A percentile compares a stretch with the other conserved stretches of the same genome.
phyloP scores from a whole-genome alignment of 768 basidiomycete genomes.

The Termitomyces eurrhizus region DNA sequence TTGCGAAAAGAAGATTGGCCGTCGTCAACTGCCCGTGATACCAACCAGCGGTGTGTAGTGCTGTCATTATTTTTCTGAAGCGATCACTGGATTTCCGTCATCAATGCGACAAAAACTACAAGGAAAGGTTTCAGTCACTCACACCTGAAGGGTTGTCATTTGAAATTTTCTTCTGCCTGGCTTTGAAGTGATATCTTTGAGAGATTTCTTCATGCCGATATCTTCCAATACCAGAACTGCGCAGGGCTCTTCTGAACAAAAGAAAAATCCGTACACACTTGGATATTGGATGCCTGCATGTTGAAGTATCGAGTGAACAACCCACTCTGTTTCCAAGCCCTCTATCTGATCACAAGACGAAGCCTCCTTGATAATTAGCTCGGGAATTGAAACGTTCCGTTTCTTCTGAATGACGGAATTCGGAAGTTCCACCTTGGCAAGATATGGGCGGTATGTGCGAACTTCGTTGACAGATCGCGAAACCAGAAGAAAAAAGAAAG shows the following conservation, averaged over 20 bases:
- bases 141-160: background rate
- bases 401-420: background rate
- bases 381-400: background rate
- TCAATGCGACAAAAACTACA: background rate
- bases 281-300: background rate
- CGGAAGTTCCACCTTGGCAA: background rate
- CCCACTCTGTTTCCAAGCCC: conserved; percentile 1
- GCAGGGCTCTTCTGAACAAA: background rate
- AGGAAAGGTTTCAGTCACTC: background rate
- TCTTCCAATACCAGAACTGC: conserved; percentile 9
- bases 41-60: background rate
- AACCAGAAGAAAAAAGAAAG: background rate
- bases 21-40: background rate
- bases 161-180: background rate
- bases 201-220: background rate
- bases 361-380: background rate
- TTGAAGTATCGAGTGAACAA: background rate
- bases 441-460: background rate
- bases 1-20: background rate
- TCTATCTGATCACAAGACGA: background rate
- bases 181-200: background rate
- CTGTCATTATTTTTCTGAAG: background rate
- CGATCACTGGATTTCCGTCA: background rate
- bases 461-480: background rate
- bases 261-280: conserved; percentile 6